A percentile compares a stretch with the other conserved stretches of the same genome.
Conservation (phyloP, 805 yeast genomes). For the Candida cerambycidarum region DNA sequence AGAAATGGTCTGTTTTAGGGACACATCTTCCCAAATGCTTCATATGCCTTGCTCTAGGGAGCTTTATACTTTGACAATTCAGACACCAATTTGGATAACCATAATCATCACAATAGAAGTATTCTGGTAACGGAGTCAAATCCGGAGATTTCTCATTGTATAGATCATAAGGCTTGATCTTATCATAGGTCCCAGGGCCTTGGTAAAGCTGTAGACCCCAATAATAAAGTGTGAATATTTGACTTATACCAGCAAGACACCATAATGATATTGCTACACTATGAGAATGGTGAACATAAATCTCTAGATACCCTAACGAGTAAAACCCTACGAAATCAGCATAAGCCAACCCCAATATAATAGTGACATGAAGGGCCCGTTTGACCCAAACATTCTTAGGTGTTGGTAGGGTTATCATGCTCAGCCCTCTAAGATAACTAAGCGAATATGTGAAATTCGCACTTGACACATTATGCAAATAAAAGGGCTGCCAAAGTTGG, state of each 20-base stretch:
- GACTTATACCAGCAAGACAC: conserved; percentile 25
- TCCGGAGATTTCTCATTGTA: conserved; percentile 17
- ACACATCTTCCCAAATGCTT: conserved; percentile 56
- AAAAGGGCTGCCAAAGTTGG: too few relatives aligned
- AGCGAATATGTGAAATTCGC: neutral
- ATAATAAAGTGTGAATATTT: conserved; percentile 21
- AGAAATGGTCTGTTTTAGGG: conserved; percentile 79
- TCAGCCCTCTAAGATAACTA: too few relatives aligned
- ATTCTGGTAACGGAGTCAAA: conserved; percentile 48
- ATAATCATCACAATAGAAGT: conserved; percentile 64
- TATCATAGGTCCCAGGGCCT: conserved; percentile 61
- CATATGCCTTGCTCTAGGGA: conserved; percentile 72
- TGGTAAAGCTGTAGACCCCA: conserved; percentile 46
- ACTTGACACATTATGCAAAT: too few relatives aligned
- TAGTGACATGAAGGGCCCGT: conserved; percentile 25
- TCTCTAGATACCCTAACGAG: conserved; percentile 43
- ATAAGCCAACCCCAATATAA: conserved; percentile 36
- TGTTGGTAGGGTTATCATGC: neutral
- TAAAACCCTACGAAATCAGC: conserved; percentile 45
- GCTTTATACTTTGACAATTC: conserved; percentile 61
- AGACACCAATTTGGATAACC: conserved; percentile 83
- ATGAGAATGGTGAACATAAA: conserved; percentile 27
- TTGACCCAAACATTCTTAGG: conserved; percentile 3
- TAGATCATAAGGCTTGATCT: conserved; percentile 35
- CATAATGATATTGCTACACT: conserved; percentile 39